A percentile compares a stretch with the other conserved stretches of the same genome.
Evolutionary conservation across 2,329 filamentous ascomycete species (phyloP).

Genomic region (Rugonectria rugulosa): DNA sequence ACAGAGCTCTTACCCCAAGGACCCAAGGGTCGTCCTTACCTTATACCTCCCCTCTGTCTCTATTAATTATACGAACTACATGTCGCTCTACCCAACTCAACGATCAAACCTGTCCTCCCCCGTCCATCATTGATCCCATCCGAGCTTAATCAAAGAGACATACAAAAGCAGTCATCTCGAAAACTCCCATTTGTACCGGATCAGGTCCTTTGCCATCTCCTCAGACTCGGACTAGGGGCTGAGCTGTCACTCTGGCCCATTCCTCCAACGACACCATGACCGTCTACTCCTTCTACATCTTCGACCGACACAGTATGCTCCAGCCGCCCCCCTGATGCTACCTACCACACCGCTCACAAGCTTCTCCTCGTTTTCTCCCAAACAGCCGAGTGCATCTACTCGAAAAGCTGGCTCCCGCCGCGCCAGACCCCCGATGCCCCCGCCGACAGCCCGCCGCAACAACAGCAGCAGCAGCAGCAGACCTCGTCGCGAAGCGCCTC

Average conservation of each 20-base stretch:
- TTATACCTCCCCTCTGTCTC: no score
- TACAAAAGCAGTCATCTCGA: no score
- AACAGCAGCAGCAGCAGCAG: constrained; percentile 26
- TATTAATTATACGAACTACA: no score
- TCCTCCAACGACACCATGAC: constrained; percentile 69
- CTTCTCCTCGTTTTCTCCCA: constrained; percentile 23
- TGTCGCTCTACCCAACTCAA: no score
- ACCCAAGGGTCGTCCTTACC: no score
- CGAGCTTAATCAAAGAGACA: no score
- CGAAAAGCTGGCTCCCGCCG: constrained; percentile 77
- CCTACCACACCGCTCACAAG: constrained; percentile 12
- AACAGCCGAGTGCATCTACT: constrained; percentile 96
- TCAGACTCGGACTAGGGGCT: no score
- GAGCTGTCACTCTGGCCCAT: background rate
- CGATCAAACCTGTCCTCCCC: no score
- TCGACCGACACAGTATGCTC: constrained; percentile 96
- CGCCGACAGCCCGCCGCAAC: constrained; percentile 42
- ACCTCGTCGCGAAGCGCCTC: constrained; percentile 48
- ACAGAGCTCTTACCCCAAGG: no score
- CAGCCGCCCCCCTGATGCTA: no score
- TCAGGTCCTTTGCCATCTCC: no score
- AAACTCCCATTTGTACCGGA: background rate
- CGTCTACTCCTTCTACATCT: constrained; percentile 98
- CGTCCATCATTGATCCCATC: no score
- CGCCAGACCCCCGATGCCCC: constrained; percentile 49